Base-by-base conservation (phyloP, 1,139 yeast species). In the Scheffersomyces parashehatae region DNA sequence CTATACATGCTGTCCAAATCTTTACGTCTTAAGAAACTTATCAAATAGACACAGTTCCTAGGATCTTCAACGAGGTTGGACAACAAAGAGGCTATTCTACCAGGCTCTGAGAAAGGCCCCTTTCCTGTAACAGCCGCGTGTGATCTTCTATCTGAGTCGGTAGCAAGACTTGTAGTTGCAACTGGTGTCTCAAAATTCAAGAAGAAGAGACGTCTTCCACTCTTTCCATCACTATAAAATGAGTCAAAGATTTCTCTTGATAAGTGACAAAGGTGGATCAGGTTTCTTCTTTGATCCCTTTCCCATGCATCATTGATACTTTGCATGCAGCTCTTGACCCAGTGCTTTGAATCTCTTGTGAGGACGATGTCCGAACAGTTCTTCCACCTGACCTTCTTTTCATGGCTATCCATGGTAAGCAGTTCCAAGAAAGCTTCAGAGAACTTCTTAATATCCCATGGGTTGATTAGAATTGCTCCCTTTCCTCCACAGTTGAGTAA, bases 381-480 rank as follows among this genome's bases (percentile, higher is more conserved):
- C 24, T 74, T 62, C 93, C 96, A 90, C 39, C 91, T 73, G 36
- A 65, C 56, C 28, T 65, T 54, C 52, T 82, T 83, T 50, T 87
- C 95, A 20, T 69, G 74, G 0, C 63, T 60, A 5, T 73, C 51
- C 91, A 91, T 83, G 10, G 77, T 81, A 39, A 93, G 65, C 37
- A 89, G 88, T 7, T 59, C 48, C 48, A 79, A 73, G 45, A 89
- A 85, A 5, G 80, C 73, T 20, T 79, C 75, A 0, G 95, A 75
- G 51, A 90, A 81, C 48, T 79, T 79, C 38, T 73, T 77, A 30
- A 79, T 73, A 61, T 90, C 95, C 96, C 97, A 93, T 1, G 99
- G 99, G 59, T 93, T 95, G 35, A 91, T 83, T 37, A 89, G 65
- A 5, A 91, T 52, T 3, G 97, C 88, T 12, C 95, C 91, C 35